phyloP scores from a whole-genome alignment of 2,329 filamentous ascomycete species.

The Stachybotrys chlorohalonatus region DNA sequence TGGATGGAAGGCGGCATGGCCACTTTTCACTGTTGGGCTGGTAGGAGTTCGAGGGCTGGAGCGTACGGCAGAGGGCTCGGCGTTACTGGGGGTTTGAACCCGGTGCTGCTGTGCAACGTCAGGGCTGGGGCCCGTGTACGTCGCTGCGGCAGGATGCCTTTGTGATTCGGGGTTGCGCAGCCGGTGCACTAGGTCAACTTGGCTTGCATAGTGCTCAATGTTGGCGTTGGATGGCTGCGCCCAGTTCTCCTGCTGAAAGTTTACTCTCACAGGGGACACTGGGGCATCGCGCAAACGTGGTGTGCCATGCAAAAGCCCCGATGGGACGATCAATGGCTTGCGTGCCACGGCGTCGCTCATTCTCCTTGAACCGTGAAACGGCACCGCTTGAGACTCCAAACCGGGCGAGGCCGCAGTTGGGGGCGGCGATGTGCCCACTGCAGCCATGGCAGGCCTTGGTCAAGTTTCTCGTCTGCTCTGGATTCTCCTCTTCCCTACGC shows the following conservation, averaged over 20 bases:
- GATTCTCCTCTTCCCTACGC: neutral
- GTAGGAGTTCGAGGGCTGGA: neutral
- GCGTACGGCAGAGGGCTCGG: neutral
- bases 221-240: constrained; percentile 40
- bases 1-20: constrained; percentile 7
- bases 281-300: constrained; percentile 42
- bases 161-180: constrained; percentile 6
- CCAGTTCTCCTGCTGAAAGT: constrained; percentile 44
- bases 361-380: constrained; percentile 6
- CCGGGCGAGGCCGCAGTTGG: constrained; percentile 17
- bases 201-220: constrained; percentile 31
- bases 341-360: constrained; percentile 13
- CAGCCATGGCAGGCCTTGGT: constrained; percentile 17
- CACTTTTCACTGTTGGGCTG: constrained; percentile 4
- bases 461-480: neutral
- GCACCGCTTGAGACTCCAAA: constrained; percentile 9
- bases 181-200: constrained; percentile 15
- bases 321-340: constrained; percentile 27
- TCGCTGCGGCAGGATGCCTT: neutral
- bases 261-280: constrained; percentile 47
- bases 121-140: neutral
- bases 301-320: constrained; percentile 19
- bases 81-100: neutral
- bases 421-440: constrained; percentile 24
- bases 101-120: neutral